Evolutionary conservation across 1,139 yeast genomes (phyloP), one percentile per base, ranked within the genome.

Genomic region (Trichomonascaceae sp.): DNA sequence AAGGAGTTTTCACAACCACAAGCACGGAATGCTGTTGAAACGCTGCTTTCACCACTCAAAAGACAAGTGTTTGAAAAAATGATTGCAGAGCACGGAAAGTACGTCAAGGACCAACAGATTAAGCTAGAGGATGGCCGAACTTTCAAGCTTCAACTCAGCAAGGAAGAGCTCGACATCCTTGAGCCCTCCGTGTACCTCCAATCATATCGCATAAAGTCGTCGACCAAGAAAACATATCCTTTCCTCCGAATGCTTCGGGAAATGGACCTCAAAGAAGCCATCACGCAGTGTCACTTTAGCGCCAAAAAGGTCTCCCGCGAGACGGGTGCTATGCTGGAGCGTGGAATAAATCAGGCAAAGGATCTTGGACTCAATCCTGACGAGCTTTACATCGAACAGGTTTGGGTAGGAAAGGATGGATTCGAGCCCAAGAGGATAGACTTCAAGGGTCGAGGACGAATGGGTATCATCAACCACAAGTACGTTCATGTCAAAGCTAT

Each of bases 361-460:
- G 62, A 60, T 30, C 58, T 76, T 43, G 75, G 76, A 2, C 57
- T 79, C 43, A 59, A 77, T 43, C 68, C 72, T 15, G 70, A 77
- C 44, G 68, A 69, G 28, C 57, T 87, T 35, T 82, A 77, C 50
- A 70, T 89, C 40, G 75, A 78, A 34, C 81, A 81, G 51, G 73
- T 85, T 43, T 89, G 97, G 97, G 76, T 76, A 18, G 96, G 96
- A 31, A 75, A 84, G 41, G 97, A 87, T 55, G 95, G 95, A 13
- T 51, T 59, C 34, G 74, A 80, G 75, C 53, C 55, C 33, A 77
- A 72, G 56, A 71, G 92, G 54, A 58, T 76, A n/a, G 95, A 87
- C 46, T 67, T 71, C 51, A 85, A 84, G 62, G 95, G 92, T 42
- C 76, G 97, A 63, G 96, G 96, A 43, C 73, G 95, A 57, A 66